Conservation (phyloP, 225 moss, liverwort and hornwort genomes). For the Ulota crispa region DNA sequence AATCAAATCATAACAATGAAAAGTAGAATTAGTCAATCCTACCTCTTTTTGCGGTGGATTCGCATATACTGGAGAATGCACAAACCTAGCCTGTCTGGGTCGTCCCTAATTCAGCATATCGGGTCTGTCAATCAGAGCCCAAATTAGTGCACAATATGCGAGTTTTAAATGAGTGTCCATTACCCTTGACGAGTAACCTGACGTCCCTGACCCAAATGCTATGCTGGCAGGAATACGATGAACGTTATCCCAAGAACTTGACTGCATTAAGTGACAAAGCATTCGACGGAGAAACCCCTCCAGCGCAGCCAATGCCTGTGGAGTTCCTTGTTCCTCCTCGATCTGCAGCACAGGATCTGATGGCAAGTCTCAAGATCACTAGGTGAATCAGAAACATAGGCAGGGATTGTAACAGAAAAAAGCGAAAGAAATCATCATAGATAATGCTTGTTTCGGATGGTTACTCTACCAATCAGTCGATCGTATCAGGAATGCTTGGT, state of each 20-base stretch:
- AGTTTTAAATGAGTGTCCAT: neutral
- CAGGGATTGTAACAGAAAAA: neutral
- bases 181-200: neutral
- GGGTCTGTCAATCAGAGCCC: neutral
- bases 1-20: neutral
- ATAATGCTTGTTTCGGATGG: neutral
- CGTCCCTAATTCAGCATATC: neutral
- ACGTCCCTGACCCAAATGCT: constrained; percentile 2
- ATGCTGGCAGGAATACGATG: constrained; percentile 58
- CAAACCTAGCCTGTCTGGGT: neutral
- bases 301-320: constrained; percentile 48
- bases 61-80: neutral
- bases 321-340: constrained; percentile 64
- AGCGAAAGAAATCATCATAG: neutral
- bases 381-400: neutral
- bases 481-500: neutral
- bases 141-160: constrained; percentile 4
- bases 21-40: neutral
- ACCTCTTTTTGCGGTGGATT: neutral
- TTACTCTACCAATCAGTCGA: constrained; percentile 5
- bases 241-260: constrained; percentile 46
- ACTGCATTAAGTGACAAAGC: constrained; percentile 36
- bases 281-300: constrained; percentile 59
- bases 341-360: constrained; percentile 65
- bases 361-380: constrained; percentile 55